A percentile compares a stretch with the other conserved stretches of the same genome.
These are phyloP conservation scores for Cucurbita argyrosperma DNA, from an alignment of 306 rosid species.

Conservation along the genomic window DNA sequence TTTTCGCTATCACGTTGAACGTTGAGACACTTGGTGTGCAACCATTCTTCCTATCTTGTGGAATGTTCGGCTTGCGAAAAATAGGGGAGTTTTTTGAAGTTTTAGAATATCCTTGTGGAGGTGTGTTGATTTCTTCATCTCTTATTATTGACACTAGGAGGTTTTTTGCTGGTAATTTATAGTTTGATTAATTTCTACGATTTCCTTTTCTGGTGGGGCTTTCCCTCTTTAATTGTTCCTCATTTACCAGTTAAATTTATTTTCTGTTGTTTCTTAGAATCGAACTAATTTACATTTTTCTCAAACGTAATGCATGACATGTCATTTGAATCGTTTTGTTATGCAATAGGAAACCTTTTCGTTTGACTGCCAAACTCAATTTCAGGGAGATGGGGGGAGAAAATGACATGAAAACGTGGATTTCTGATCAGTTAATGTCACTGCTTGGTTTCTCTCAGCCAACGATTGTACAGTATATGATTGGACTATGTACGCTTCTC, in stretches of 20 bases:
- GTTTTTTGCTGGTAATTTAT: neutral
- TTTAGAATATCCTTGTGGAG: neutral
- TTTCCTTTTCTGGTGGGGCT: neutral
- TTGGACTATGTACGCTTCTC: slow-evolving; percentile 47
- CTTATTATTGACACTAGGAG: neutral
- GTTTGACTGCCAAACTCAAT: neutral
- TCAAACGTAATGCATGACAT: neutral
- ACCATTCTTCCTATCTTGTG: neutral
- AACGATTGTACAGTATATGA: slow-evolving; percentile 55
- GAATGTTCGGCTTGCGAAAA: neutral
- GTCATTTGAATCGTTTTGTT: neutral
- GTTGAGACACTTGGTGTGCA: neutral
- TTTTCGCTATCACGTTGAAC: neutral
- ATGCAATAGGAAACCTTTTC: neutral
- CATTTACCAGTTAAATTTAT: neutral
- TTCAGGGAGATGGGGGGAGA: slow-evolving; percentile 40
- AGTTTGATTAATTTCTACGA: neutral
- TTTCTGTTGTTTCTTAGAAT: neutral
- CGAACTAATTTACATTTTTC: neutral
- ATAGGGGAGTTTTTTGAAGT: neutral
- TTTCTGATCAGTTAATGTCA: slow-evolving; percentile 58
- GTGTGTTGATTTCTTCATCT: neutral
- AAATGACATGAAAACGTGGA: slow-evolving; percentile 55
- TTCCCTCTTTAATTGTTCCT: neutral
- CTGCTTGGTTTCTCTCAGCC: slow-evolving; percentile 70